These are phyloP conservation scores for Ogataea pilisensis DNA, from an alignment of 805 yeast species.

Conservation along the genomic window DNA sequence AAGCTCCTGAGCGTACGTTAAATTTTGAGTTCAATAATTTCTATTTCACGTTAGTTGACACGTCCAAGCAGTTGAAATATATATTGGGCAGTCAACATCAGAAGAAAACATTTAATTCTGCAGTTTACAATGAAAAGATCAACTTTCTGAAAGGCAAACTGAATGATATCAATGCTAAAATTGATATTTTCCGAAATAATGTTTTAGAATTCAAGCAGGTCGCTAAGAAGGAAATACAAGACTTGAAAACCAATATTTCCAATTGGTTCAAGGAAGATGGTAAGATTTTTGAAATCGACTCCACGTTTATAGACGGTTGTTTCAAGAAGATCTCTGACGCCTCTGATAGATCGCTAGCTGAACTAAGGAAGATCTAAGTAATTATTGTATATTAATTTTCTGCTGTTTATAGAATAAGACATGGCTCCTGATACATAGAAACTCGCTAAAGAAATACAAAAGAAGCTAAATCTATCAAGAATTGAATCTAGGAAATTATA, in stretches of 20 bases:
- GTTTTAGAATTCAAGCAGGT: conserved; percentile 13
- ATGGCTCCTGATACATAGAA: no score
- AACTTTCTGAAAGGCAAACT: background rate
- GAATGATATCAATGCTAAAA: conserved; percentile 2
- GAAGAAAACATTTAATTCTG: background rate
- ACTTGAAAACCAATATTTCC: conserved; percentile 3
- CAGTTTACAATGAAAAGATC: background rate
- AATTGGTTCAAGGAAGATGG: conserved; percentile 23
- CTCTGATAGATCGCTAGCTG: conserved; percentile 11
- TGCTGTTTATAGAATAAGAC: no score
- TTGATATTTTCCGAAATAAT: conserved; percentile 13
- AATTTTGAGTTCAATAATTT: conserved; percentile 21
- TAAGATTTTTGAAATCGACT: conserved; percentile 15
- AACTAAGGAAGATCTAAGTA: conserved; percentile 11
- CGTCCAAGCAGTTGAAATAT: conserved; percentile 17
- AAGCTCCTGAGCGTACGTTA: conserved; percentile 14
- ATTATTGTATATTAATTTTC: no score
- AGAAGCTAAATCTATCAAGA: no score
- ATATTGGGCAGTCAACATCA: conserved; percentile 1
- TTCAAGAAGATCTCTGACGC: conserved; percentile 11
- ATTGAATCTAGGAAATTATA: no score
- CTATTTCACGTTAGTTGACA: conserved; percentile 20
- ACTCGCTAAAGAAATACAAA: no score
- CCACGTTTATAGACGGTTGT: conserved; percentile 7
- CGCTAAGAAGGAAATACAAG: conserved; percentile 10